Evolutionary conservation across 306 rosid species (phyloP), one percentile per base, ranked within the genome.

Genomic region (Prunus padus): DNA sequence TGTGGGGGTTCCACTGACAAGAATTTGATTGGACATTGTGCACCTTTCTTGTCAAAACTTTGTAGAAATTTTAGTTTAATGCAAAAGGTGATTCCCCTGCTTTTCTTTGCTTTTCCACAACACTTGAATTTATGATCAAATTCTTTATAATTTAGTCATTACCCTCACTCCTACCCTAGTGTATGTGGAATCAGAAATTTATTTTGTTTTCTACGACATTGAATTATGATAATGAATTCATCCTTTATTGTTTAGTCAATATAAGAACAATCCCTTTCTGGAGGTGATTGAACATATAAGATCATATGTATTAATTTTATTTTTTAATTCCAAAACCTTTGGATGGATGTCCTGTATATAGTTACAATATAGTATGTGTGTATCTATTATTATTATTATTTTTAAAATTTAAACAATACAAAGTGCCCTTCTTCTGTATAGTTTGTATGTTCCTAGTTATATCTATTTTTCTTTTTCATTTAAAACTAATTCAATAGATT

Each of bases 41-140:
- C 97, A 65, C 66, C 88, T 40, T 94, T 94, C 79, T 83, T 94
- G 79, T 82, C 96, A 82, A 94, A 85, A 85, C 92, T 94, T 16
- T 94, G 96, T 86, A 87, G 97, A 85, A 94, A 90, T 84, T 90
- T 87, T 45, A 88, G 81, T 75, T 80, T 94, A 79, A 84, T 94
- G 95, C 98, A 88, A 77, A 90, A 90, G 98, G 98, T 94, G 80
- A 86, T 68, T 75, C 60, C 52, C 71, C 61, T 57, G 37, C 74
- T 16, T 51, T 51, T 20, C 22, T 50, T 28, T 74, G 77, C 33
- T 62, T 74, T 49, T 46, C 28, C 46, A 50, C 11, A 25, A 33
- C 25, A 74, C 47, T 25, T 44, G n/a, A n/a, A 56, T 55, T 23
- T 66, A 25, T 62, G 72, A 23, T 31, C 23, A 8, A n/a, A 22